A percentile compares a stretch with the other conserved stretches of the same genome.
Evolutionary conservation across 1,284 basidiomycete genomes (phyloP).

Genomic region (Quambalaria eucalypti): DNA sequence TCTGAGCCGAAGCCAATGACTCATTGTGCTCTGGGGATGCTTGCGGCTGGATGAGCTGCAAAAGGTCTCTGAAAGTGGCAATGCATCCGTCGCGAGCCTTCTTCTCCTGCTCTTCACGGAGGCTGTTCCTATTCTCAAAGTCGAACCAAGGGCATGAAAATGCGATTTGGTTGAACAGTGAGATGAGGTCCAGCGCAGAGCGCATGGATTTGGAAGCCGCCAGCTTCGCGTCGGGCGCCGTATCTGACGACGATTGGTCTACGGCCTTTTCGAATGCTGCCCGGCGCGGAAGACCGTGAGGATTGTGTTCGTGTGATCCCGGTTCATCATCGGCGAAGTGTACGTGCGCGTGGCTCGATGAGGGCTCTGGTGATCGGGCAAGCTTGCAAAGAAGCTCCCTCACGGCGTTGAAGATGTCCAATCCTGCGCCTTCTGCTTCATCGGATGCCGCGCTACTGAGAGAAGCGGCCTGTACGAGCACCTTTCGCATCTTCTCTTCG

Average conservation of each 20-base stretch:
- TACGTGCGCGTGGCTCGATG: conserved; percentile 4
- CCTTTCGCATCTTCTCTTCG: conserved; percentile 19
- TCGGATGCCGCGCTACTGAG: conserved; percentile 16
- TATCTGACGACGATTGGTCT: neutral
- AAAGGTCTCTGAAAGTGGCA: conserved; percentile 35
- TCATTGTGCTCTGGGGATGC: neutral
- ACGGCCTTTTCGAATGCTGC: neutral
- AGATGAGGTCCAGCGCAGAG: conserved; percentile 35
- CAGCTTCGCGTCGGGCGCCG: conserved; percentile 6
- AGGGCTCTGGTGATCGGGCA: neutral
- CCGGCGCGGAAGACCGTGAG: neutral
- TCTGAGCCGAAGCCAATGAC: neutral
- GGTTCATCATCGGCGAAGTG: conserved; percentile 5
- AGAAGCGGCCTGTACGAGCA: conserved; percentile 38
- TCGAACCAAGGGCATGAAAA: conserved; percentile 37
- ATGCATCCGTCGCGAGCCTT: conserved; percentile 29
- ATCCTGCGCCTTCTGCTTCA: neutral
- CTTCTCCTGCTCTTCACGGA: conserved; percentile 8
- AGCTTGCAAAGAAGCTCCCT: conserved; percentile 10
- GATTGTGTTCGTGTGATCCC: conserved; percentile 7
- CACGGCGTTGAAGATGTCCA: conserved; percentile 20
- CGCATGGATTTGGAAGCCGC: neutral
- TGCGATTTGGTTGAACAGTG: conserved; percentile 41
- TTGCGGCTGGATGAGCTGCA: conserved; percentile 24
- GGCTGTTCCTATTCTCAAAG: neutral